Evolutionary conservation across 352 stramenopile genomes (phyloP), one percentile per base, ranked within the genome.

Genomic region (Globisporangium recalcitrans): DNA sequence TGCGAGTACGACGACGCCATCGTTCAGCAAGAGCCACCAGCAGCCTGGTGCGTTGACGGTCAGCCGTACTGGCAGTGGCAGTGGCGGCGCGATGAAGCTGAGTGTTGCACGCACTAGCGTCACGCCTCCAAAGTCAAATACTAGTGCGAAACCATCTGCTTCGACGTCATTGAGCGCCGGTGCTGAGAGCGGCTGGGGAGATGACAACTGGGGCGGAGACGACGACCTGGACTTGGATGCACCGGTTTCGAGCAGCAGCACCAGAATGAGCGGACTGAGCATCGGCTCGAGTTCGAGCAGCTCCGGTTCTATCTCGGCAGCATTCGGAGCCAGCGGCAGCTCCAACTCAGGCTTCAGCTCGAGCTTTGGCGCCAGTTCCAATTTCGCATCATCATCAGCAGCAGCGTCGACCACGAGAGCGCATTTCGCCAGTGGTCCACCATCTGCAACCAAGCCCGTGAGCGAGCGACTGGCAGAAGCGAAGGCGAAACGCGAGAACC

Each of bases 141-240:
- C 70, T 27, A 40, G 11, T 6, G 19, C 13, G 38, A 46, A 46
- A 46, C 54, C 55, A 0, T 72, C 76, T 40, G 52, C 62, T 0
- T 59, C 54, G 19, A 49, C 55, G 7, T 67, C 54, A 26, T 75
- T 82, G 42, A 64, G 69, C 42, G 67, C 60, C 40, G 73, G 52
- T 0, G 47, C 62, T 2, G 64, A 78, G 29, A 77, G 55, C 27
- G 77, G 59, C 3, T 90, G 82, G 82, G 78, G 70, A 11, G 74
- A 89, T 51, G 82, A 90, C 44, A 88, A 80, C 56, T 92, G 80
- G 80, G 82, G 79, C 26, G 78, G 62, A 22, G 75, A 82, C 36
- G 73, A 81, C 57, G 76, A 85, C 11, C 54, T 85, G 14, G 67
- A 78, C 46, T 58, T 85, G 1, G 65, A 70, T 27, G 46, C 52